phyloP scores from a whole-genome alignment of 257 asterid species.

The Knoxia roxburghii region DNA sequence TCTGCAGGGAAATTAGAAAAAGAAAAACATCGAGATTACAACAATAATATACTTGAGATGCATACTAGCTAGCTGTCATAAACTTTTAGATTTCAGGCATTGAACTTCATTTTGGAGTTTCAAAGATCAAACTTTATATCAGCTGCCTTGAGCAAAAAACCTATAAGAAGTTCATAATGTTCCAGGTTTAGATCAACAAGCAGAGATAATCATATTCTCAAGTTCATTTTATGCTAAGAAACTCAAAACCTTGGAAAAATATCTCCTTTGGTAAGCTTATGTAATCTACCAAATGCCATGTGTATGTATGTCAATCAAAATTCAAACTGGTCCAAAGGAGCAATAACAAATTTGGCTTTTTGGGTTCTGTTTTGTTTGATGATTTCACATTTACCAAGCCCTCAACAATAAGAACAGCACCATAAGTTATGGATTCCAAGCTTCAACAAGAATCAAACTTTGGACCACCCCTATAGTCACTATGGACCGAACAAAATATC shows the following conservation, averaged over 20 bases:
- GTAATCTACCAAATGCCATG: background rate
- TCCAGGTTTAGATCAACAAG: too few species aligned
- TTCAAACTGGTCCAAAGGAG: background rate
- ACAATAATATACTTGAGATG: background rate
- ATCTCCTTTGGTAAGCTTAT: too few species aligned
- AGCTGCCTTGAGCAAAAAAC: too few species aligned
- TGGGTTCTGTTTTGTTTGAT: background rate
- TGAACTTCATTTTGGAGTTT: too few species aligned
- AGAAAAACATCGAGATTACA: background rate
- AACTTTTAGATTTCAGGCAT: too few species aligned
- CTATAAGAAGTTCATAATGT: too few species aligned
- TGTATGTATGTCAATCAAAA: background rate
- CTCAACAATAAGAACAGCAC: background rate
- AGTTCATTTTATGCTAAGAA: too few species aligned
- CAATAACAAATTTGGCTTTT: background rate
- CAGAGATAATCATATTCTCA: too few species aligned
- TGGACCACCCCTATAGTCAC: background rate
- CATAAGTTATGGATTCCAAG: background rate
- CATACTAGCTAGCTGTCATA: background rate
- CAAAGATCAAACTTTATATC: too few species aligned
- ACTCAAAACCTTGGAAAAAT: background rate
- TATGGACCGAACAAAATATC: background rate
- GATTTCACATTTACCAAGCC: background rate
- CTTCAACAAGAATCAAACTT: background rate
- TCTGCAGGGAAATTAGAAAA: background rate